Conservation (phyloP, 129 eudicot species). For the Chrysanthemum makinoi region DNA sequence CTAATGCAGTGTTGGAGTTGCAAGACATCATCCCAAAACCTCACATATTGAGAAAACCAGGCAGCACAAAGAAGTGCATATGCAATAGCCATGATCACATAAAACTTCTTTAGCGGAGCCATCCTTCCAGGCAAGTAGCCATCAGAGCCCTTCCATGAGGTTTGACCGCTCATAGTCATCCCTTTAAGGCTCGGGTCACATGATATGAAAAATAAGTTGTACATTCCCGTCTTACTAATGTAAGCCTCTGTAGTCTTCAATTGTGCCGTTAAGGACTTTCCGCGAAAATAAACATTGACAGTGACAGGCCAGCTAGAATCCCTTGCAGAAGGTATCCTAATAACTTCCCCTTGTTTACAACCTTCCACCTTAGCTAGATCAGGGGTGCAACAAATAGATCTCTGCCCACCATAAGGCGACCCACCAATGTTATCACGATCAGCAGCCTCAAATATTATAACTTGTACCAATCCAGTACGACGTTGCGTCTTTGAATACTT, state of each 20-base stretch:
- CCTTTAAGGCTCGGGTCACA: slow-evolving; percentile 84
- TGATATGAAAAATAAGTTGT: slow-evolving; percentile 89
- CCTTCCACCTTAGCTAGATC: slow-evolving; percentile 99
- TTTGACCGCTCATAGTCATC: slow-evolving; percentile 70
- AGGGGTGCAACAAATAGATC: slow-evolving; percentile 93
- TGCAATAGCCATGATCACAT: slow-evolving; percentile 68
- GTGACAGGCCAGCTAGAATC: slow-evolving; percentile 78
- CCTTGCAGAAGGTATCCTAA: slow-evolving; percentile 63
- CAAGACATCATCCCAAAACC: slow-evolving; percentile 79
- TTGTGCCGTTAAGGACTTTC: slow-evolving; percentile 54
- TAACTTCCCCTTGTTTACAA: slow-evolving; percentile 96
- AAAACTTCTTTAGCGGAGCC: slow-evolving; percentile 90
- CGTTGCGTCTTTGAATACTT: slow-evolving; percentile 56
- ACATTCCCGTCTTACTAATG: slow-evolving; percentile 87
- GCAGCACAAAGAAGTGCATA: slow-evolving; percentile 59
- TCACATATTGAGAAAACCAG: slow-evolving; percentile 85
- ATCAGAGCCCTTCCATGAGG: slow-evolving; percentile 89
- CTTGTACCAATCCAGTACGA: slow-evolving; percentile 80
- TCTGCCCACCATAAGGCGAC: slow-evolving; percentile 98
- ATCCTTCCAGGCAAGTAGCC: slow-evolving; percentile 98
- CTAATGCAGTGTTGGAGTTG: slow-evolving; percentile 95
- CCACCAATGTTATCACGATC: slow-evolving; percentile 99
- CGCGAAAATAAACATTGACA: slow-evolving; percentile 64
- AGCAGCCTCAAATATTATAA: slow-evolving; percentile 84
- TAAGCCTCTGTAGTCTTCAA: slow-evolving; percentile 56